Percentiles rank a stretch among this genome's conserved stretches.
phyloP scores from a whole-genome alignment of 2,329 filamentous ascomycete species.

The Calonectria crousiana region DNA sequence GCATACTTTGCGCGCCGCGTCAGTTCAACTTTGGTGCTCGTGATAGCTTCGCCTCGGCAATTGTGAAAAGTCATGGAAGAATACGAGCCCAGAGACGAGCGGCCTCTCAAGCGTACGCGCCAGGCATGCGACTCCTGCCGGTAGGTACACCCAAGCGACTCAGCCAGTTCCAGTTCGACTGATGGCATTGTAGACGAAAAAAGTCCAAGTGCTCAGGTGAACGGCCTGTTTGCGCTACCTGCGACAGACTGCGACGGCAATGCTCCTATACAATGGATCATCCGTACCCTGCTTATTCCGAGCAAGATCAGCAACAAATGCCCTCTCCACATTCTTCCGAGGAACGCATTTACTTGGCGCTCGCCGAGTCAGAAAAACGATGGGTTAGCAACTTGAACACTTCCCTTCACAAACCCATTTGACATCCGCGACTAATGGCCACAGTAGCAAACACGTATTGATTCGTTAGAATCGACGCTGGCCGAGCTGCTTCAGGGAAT shows the following conservation, averaged over 20 bases:
- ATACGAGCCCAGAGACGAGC: background rate
- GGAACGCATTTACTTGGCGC: background rate
- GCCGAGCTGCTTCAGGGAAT: background rate
- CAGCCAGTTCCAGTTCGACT: background rate
- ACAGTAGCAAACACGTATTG: background rate
- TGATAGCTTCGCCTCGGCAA: no score
- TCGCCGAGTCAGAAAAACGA: constrained; percentile 4
- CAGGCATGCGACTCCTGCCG: constrained; percentile 14
- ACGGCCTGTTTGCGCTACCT: constrained; percentile 6
- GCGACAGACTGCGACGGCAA: background rate
- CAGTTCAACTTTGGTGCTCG: background rate
- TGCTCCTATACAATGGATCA: constrained; percentile 8
- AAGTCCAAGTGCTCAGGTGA: constrained; percentile 14
- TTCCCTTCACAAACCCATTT: background rate
- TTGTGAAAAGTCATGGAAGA: background rate
- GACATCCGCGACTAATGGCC: background rate
- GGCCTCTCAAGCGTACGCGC: constrained; percentile 12
- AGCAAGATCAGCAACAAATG: background rate
- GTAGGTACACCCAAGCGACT: background rate
- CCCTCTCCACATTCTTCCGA: background rate
- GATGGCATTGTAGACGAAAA: background rate
- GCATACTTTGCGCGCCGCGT: background rate
- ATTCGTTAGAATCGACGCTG: background rate
- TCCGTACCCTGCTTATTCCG: background rate
- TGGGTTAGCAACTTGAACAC: background rate